phyloP scores from a whole-genome alignment of 2,329 filamentous ascomycete species.

The Sporothrix pseudoabietina region DNA sequence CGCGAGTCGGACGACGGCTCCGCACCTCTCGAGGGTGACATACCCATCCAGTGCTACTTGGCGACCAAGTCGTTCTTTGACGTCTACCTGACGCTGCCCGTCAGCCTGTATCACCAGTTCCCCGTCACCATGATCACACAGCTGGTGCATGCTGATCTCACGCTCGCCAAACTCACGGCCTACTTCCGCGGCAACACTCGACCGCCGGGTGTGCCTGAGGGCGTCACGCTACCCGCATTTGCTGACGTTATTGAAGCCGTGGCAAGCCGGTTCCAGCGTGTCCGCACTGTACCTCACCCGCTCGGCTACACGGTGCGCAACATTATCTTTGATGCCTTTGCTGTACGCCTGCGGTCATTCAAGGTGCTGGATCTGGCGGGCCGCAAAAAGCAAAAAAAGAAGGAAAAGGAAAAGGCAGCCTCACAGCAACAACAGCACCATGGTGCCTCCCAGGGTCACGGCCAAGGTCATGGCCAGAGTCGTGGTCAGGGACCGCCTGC shows the following conservation, averaged over 20 bases:
- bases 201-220: constrained; percentile 23
- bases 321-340: constrained; percentile 33
- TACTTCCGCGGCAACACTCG: constrained; percentile 32
- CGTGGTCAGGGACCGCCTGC: neutral
- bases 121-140: constrained; percentile 32
- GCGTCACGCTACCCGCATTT: constrained; percentile 32
- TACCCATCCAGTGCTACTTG: constrained; percentile 33
- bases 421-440: neutral
- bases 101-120: constrained; percentile 30
- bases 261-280: constrained; percentile 31
- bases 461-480: neutral
- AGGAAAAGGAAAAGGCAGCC: constrained; percentile 4
- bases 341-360: constrained; percentile 34
- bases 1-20: constrained; percentile 27
- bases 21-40: neutral
- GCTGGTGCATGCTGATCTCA: constrained; percentile 34
- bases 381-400: constrained; percentile 19
- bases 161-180: constrained; percentile 35
- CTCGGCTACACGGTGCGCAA: constrained; percentile 32
- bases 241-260: constrained; percentile 34
- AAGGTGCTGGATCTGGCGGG: constrained; percentile 32
- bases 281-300: constrained; percentile 30
- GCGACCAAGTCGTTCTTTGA: constrained; percentile 33
- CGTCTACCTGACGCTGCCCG: constrained; percentile 33
- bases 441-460: neutral